Conservation (phyloP, 1,284 basidiomycete genomes). For the Neotropicomus parvogracilis region DNA sequence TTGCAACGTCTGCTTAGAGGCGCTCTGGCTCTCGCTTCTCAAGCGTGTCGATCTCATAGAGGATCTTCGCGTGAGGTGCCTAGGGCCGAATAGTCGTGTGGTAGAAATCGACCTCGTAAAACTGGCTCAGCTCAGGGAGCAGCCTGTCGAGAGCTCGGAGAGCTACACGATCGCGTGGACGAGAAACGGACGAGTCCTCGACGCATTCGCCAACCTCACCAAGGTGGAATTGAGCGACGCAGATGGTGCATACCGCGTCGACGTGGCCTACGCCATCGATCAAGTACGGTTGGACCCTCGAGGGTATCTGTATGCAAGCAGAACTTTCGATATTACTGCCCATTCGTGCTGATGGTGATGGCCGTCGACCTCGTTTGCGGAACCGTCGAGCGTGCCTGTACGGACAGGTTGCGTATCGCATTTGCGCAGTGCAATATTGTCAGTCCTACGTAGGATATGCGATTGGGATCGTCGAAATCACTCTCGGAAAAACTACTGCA, state of each 20-base stretch:
- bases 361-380: too few relatives aligned
- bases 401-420: neutral
- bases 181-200: slow-evolving; percentile 43
- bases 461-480: slow-evolving; percentile 11
- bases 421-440: slow-evolving; percentile 3
- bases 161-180: slow-evolving; percentile 55
- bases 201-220: slow-evolving; percentile 48
- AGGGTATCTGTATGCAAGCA: slow-evolving; percentile 29
- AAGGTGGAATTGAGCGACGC: slow-evolving; percentile 37
- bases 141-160: slow-evolving; percentile 39
- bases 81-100: slow-evolving; percentile 13
- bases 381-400: neutral
- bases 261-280: slow-evolving; percentile 52
- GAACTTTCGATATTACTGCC: slow-evolving; percentile 15
- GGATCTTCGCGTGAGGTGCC: slow-evolving; percentile 30
- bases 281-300: slow-evolving; percentile 51
- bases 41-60: slow-evolving; percentile 61
- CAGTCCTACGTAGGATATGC: slow-evolving; percentile 17
- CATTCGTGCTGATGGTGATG: slow-evolving; percentile 3
- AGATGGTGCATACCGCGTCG: slow-evolving; percentile 41
- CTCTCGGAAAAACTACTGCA: slow-evolving; percentile 18
- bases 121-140: slow-evolving; percentile 54
- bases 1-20: slow-evolving; percentile 73
- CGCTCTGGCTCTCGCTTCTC: slow-evolving; percentile 65
- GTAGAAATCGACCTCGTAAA: slow-evolving; percentile 50